Evolutionary conservation across 31 red algal species (phyloP).

Genomic region (Odonthalia washingtoniensis): DNA sequence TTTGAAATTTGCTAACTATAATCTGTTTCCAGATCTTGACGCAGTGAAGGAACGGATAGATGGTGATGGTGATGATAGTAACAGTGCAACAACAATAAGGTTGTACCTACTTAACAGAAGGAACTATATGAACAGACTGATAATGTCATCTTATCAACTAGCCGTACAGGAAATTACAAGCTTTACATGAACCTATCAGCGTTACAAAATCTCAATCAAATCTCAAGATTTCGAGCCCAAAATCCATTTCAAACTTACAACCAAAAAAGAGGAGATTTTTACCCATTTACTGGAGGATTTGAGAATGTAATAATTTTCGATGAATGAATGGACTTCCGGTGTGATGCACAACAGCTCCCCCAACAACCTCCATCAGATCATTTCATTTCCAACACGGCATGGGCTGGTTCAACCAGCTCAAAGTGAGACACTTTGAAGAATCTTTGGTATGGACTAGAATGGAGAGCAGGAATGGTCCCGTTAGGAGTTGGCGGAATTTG

Average conservation of each 20-base stretch:
- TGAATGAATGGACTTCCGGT: background rate
- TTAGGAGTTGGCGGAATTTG: conserved; percentile 65
- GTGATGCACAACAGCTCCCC: background rate
- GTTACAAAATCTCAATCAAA: conserved; percentile 81
- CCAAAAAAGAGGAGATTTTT: no score
- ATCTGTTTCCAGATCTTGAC: conserved; percentile 58
- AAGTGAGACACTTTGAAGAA: no score
- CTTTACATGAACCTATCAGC: conserved; percentile 80
- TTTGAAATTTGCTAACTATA: conserved; percentile 77
- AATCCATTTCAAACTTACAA: no score
- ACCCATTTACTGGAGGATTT: no score
- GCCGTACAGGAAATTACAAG: background rate
- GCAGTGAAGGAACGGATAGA: background rate
- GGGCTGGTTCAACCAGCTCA: conserved; percentile 82
- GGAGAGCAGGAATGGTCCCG: conserved; percentile 79
- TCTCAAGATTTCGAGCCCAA: no score
- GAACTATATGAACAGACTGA: no score
- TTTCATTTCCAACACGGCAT: conserved; percentile 13
- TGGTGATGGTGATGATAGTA: background rate
- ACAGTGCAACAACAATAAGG: no score
- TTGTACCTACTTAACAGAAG: no score
- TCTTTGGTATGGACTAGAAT: no score
- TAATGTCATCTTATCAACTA: no score
- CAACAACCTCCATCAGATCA: background rate
- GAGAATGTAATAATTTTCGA: no score